These are phyloP conservation scores for Nemania sp. DNA, from an alignment of 2,329 filamentous ascomycete genomes.

Conservation along the genomic window DNA sequence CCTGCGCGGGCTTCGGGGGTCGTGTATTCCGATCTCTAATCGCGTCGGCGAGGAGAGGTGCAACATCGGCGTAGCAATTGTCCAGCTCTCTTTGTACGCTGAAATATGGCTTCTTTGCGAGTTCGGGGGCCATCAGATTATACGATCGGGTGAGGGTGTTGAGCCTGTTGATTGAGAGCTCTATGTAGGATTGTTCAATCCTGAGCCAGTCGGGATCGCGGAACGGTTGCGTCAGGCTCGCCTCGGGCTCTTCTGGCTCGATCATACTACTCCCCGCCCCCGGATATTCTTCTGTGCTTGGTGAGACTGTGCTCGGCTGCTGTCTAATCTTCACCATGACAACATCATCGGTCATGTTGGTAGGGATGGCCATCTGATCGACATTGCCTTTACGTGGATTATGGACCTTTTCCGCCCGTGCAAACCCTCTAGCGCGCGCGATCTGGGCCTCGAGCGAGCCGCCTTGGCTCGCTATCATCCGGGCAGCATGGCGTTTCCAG, in stretches of 20 bases:
- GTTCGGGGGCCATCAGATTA: slow-evolving; percentile 90
- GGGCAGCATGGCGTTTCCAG: slow-evolving; percentile 82
- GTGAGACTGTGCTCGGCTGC: slow-evolving; percentile 31
- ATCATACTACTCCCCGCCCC: neutral
- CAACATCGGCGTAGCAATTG: slow-evolving; percentile 83
- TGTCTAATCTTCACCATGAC: slow-evolving; percentile 53
- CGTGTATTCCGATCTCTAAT: slow-evolving; percentile 70
- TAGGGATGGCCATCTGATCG: slow-evolving; percentile 53
- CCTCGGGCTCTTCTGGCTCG: slow-evolving; percentile 32
- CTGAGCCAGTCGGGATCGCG: slow-evolving; percentile 78
- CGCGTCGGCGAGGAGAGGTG: slow-evolving; percentile 71
- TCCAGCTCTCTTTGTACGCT: slow-evolving; percentile 79
- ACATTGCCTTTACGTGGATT: slow-evolving; percentile 60
- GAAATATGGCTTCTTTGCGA: slow-evolving; percentile 93
- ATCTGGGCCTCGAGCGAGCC: slow-evolving; percentile 77
- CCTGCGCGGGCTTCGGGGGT: slow-evolving; percentile 47
- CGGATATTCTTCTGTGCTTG: slow-evolving; percentile 5
- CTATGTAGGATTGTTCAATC: slow-evolving; percentile 75
- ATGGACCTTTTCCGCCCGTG: slow-evolving; percentile 69
- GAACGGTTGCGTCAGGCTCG: slow-evolving; percentile 63
- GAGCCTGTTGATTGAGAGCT: slow-evolving; percentile 74
- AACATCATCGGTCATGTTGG: slow-evolving; percentile 53
- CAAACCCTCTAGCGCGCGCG: slow-evolving; percentile 71
- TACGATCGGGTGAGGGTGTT: slow-evolving; percentile 84
- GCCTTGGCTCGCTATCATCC: slow-evolving; percentile 76